Evolutionary conservation across 352 stramenopile genomes (phyloP), one percentile per base, ranked within the genome.

Genomic region (Blastocystis sp.): DNA sequence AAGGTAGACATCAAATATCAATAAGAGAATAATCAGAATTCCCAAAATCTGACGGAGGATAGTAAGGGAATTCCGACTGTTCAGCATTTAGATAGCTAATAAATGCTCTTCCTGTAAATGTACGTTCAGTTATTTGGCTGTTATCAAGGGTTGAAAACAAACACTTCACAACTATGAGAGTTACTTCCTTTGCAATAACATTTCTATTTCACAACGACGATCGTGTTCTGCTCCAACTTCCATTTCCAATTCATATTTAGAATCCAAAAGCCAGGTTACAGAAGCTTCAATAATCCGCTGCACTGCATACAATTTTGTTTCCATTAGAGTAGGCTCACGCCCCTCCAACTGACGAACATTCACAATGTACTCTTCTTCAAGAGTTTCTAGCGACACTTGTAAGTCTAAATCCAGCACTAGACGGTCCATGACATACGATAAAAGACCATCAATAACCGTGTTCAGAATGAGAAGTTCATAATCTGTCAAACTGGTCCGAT

Each of bases 191-290:
- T 62, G 19, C 15, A 62, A 9, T 48, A 48, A 48, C 40, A 48
- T 48, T 81, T 60, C 44, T 9, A 81, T 7, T 40, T 81, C 44
- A 13, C 44, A 40, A n/a, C 37, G 37, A 30, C 44, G 70, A 7
- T 84, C 73, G 35, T 44, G 44, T 37, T 68, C 53, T 2, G 44
- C 48, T 37, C 27, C 44, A 13, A 68, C 27, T 19, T 33, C 73
- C 73, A 84, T 68, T 27, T 84, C 73, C 51, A 84, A 42, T 24
- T 68, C 24, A 24, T 84, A 84, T 51, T 68, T 66, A 13, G 24
- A 37, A 1, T 84, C 27, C 73, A 66, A 27, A n/a, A 84, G 27
- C 22, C 9, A 66, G 15, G 42, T 66, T 4, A 44, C n/a, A 3
- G 53, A 33, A 17, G 15, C 30, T 19, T 84, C 73, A 22, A 84